Base-by-base conservation (phyloP, 768 basidiomycete genomes). In the Lyophyllum atratum region DNA sequence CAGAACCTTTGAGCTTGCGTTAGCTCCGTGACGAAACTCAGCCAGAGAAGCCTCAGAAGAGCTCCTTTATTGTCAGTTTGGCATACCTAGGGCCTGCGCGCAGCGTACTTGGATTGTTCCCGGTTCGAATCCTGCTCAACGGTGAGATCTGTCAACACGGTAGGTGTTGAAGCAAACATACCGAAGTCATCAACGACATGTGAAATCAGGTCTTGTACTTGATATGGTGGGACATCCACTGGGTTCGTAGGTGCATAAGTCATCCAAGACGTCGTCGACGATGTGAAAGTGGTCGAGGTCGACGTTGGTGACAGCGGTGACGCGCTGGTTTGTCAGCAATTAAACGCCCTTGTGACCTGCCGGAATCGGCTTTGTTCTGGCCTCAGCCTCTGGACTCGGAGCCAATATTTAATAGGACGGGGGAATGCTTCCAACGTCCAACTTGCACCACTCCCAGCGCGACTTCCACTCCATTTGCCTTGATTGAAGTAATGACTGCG, bases 221-320 rank as follows among this genome's bases (percentile, higher is more conserved):
- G 76, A 68, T 86, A 90, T 10, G 86, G 88, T 9, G 87, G 85
- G 4, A 87, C 76, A 43, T 84, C 79, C 31, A 81, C 64, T 7
- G 80, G 79, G 39, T 68, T 71, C 11, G 68, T 71, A 6, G 74
- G 73, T 25, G 76, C 69, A 34, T 71, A 74, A 62, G 72, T 64
- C 79, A 80, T 80, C 39, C 39, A 19, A n/a, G 5, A 40, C 39
- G 39, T 40, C 39, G 39, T 10, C 10, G 17, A 19, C 17, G 10
- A 40, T 15, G n/a, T n/a, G n/a, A n/a, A 7, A 15, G 19, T n/a
- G 39, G 21, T 75, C 14, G 10, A 24, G 28, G 49, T 51, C 54
- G 21, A 43, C 24, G 49, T 54, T 33, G 21, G 54, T 52, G 21
- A 40, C 42, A 25, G 34, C 39, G 34, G 19, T 12, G 55, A 55